Evolutionary conservation across 108 stramenopile genomes (phyloP), one percentile per base, ranked within the genome.

Genomic region (Aurantiochytrium sp.): DNA sequence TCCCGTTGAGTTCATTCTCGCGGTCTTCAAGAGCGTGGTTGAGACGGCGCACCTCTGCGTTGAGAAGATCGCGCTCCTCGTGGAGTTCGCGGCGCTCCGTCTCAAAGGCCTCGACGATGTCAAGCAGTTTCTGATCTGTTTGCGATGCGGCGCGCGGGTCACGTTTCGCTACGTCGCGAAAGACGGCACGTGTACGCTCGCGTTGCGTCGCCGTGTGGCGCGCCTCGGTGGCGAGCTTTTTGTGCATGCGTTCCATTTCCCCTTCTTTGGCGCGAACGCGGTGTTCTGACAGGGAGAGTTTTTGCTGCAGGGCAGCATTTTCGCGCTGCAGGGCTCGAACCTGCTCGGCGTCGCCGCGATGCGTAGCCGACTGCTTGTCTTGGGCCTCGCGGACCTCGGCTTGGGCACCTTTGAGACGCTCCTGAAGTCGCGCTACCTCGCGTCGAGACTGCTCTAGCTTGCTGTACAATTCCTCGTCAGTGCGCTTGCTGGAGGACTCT

Each of bases 251-350:
- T 23, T 91, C 88, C 19, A 89, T 89, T 55, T 73, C 55, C 5
- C 71, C 69, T 35, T 91, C 90, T 28, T 88, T 88, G 55, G 88
- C 72, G 8, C 87, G 88, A 42, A 91, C 72, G 42, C 88, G 88
- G n/a, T 91, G 88, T 19, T 88, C 58, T 16, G 19, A 19, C 18
- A 88, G 72, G 44, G 44, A 42, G 4, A 91, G 58, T 19, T 88
- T 89, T 35, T 42, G 8, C 53, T 4, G 69, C 28, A 91, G 55
- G 45, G 45, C 53, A 4, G 88, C 90, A 12, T 73, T 73, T 35
- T 72, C 72, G 5, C 35, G 25, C 19, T 73, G 69, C 12, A 91
- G 71, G 45, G 49, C 87, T 8, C 89, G 73, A 29, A 90, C 43
- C 53, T 90, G 73, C 12, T 59, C 58, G 44, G 73, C 59, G 51